Base-by-base conservation (phyloP, 768 basidiomycete species). In the Sutorius australiensis region DNA sequence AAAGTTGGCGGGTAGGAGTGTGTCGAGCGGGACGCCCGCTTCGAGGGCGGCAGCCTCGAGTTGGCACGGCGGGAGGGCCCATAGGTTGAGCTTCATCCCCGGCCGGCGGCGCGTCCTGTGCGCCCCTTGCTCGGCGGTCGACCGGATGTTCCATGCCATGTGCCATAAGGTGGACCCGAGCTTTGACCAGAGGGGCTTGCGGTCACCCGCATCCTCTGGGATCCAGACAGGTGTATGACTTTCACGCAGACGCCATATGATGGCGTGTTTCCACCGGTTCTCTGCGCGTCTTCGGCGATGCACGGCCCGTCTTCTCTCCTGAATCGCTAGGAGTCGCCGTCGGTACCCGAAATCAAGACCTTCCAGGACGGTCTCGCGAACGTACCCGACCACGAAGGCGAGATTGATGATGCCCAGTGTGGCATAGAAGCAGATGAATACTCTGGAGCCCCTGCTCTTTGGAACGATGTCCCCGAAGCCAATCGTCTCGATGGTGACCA, bases 401-500 rank as follows among this genome's bases (percentile, higher is more conserved):
- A 88, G 67, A 57, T 78, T 85, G 54, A 89, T 31, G 46, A 92
- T 79, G 11, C 87, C 86, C 32, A 83, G 67, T 0, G 73, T 69
- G 36, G 81, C 73, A 56, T 86, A 87, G 51, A 80, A 57, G 62
- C 81, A 81, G 0, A 78, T 73, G 58, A 86, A 86, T 12, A 85
- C 57, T n/a, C 82, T 82, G 4, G 80, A 72, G 1, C 75, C 76
- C 3, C 80, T 70, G 2, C 74, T 71, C 3, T 40, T 48, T 3
- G 88, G 87, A 10, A 72, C 65, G 48, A 90, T 84, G 61, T 92
- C 89, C n/a, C 89, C 89, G 61, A 90, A 89, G 68, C 80, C 81
- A 13, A 84, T 76, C 7, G 82, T 86, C 65, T 90, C 86, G 54
- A 92, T 85, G 5, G 86, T 78, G 16, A 82, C 81, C 36, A 89